A percentile compares a stretch with the other conserved stretches of the same genome.
Evolutionary conservation across 331 rosid genomes (phyloP).

Genomic region (Acacia pycnantha): DNA sequence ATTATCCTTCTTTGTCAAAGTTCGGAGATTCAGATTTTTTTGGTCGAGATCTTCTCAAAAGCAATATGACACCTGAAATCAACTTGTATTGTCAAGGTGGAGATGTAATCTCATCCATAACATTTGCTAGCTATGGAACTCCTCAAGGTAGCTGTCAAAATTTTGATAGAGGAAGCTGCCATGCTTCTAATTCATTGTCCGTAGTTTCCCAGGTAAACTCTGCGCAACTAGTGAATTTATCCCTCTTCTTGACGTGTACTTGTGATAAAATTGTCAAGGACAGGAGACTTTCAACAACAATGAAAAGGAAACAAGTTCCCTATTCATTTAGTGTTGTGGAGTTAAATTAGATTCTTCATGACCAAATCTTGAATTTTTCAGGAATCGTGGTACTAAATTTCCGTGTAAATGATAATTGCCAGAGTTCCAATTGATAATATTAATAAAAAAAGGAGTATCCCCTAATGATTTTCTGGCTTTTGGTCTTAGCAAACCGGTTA

Average conservation of each 20-base stretch:
- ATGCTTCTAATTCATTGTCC: slow-evolving; percentile 61
- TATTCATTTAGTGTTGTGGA: background rate
- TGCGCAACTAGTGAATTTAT: background rate
- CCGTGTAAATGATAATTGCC: background rate
- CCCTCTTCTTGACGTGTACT: no score
- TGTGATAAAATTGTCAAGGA: background rate
- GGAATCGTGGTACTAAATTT: background rate
- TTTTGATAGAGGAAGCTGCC: slow-evolving; percentile 70
- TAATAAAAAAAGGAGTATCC: background rate
- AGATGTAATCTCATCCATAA: slow-evolving; percentile 60
- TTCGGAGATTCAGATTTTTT: slow-evolving; percentile 40
- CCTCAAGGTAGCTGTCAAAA: slow-evolving; percentile 78
- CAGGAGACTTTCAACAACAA: background rate
- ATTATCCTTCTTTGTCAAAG: slow-evolving; percentile 61
- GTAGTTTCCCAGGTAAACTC: slow-evolving; percentile 66
- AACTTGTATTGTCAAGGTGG: slow-evolving; percentile 68
- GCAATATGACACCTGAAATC: slow-evolving; percentile 66
- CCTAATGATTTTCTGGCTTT: background rate
- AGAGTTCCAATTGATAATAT: background rate
- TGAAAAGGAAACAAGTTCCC: slow-evolving; percentile 14
- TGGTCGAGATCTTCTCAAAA: slow-evolving; percentile 34
- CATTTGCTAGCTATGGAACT: slow-evolving; percentile 90
- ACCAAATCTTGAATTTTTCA: background rate
- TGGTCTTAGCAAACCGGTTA: background rate
- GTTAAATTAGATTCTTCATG: slow-evolving; percentile 10